Evolutionary conservation across 2,329 filamentous ascomycete genomes (phyloP), one percentile per base, ranked within the genome.

Genomic region (Thermoascus crustaceus): DNA sequence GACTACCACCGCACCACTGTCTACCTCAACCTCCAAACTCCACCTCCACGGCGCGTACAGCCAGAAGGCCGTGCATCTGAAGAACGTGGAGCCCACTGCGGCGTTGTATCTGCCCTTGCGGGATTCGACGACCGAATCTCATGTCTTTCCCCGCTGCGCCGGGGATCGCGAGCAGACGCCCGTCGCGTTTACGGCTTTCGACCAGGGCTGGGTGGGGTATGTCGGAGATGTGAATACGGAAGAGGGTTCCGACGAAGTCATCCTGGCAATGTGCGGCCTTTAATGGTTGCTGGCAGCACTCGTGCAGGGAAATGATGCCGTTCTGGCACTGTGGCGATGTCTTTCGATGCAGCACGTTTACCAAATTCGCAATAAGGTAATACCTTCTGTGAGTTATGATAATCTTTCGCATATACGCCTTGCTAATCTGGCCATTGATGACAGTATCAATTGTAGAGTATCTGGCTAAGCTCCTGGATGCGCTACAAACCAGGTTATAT

Each of bases 201-300:
- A 44, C 23, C 22, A 47, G 10, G 52, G 53, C 17, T 52, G 39
- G 31, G 17, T 57, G 27, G 46, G 46, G 17, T 57, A 55, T 43
- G 24, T 46, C 35, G 55, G 54, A 19, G 50, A 55, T 44, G 48
- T 52, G 10, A 55, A 55, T 40, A 18, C 23, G 2, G 51, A 50
- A 25, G 34, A 43, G 18, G 48, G 30, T 6, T 47, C 44, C 6
- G 33, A 45, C 22, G 29, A 30, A 18, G 35, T 54, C 6, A 44
- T 54, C 18, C 22, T 53, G 21, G 35, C 45, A 22, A 42, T 58
- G 25, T 53, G 50, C 46, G 49, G 50, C 1, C 23, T 53, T 16
- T 44, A 38, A n/a, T n/a, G n/a, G n/a, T n/a, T n/a, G n/a, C n/a
- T n/a, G n/a, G n/a, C n/a, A n/a, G n/a, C n/a, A n/a, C n/a, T n/a